Conservation (phyloP, 805 yeast species). For the Cyberlindnera bimundalis region DNA sequence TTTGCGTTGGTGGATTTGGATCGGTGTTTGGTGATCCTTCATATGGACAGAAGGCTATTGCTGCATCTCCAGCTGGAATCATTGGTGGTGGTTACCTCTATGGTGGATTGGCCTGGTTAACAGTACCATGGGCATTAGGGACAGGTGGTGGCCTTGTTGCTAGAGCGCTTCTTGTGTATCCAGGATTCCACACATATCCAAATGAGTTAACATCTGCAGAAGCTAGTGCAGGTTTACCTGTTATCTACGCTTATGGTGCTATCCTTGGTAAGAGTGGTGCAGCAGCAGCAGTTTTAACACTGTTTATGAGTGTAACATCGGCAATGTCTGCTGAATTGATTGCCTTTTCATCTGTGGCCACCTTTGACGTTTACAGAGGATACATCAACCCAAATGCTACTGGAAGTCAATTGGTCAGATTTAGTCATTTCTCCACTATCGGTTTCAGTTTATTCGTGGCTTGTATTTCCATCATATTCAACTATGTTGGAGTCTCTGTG, state of each 20-base stretch:
- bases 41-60: constrained; percentile 42
- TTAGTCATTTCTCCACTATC: constrained; percentile 33
- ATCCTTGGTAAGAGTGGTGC: constrained; percentile 41
- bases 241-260: constrained; percentile 43
- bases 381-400: constrained; percentile 39
- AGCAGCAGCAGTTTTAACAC: constrained; percentile 37
- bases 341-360: constrained; percentile 37
- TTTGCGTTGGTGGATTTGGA: constrained; percentile 31
- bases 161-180: constrained; percentile 32
- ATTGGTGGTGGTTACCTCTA: constrained; percentile 33
- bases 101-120: constrained; percentile 38
- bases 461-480: constrained; percentile 36
- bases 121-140: constrained; percentile 36
- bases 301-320: constrained; percentile 43
- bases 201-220: constrained; percentile 34
- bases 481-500: constrained; percentile 39
- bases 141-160: constrained; percentile 38
- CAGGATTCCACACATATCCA: constrained; percentile 41
- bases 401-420: constrained; percentile 34
- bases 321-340: constrained; percentile 41
- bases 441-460: constrained; percentile 41
- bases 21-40: constrained; percentile 37
- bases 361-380: constrained; percentile 39
- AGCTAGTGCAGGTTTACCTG: constrained; percentile 38
- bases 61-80: constrained; percentile 35